phyloP scores from a whole-genome alignment of 1,139 yeast genomes.

The Suhomyces guaymorum region DNA sequence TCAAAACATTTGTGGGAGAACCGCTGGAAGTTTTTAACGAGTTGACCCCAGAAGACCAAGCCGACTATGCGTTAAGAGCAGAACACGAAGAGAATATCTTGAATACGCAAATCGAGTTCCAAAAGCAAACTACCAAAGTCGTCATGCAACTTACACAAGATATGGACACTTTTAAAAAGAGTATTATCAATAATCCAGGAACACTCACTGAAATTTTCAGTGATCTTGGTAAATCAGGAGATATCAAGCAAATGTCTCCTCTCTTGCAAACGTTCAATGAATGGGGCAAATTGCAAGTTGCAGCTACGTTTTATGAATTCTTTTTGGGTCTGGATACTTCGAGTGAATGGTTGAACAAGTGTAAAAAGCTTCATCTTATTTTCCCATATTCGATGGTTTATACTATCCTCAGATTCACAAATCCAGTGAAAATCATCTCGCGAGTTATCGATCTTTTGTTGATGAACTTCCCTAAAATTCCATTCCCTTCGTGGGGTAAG shows the following conservation, averaged over 20 bases:
- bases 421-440: conserved; percentile 81
- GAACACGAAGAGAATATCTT: conserved; percentile 61
- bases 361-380: conserved; percentile 65
- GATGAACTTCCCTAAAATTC: conserved; percentile 60
- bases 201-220: conserved; percentile 52
- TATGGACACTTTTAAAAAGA: conserved; percentile 56
- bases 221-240: conserved; percentile 59
- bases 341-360: conserved; percentile 67
- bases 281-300: conserved; percentile 79
- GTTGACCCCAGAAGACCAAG: conserved; percentile 41
- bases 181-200: conserved; percentile 51
- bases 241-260: conserved; percentile 65
- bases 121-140: conserved; percentile 56
- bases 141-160: conserved; percentile 48
- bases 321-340: conserved; percentile 81
- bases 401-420: conserved; percentile 75
- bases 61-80: conserved; percentile 58
- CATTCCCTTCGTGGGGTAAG: conserved; percentile 24
- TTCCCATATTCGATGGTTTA: conserved; percentile 78
- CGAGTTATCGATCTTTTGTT: conserved; percentile 75
- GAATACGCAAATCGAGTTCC: conserved; percentile 72
- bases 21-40: conserved; percentile 29
- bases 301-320: conserved; percentile 78
- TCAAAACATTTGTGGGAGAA: conserved; percentile 53
- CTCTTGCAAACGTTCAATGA: conserved; percentile 69